Base-by-base conservation (phyloP, 192 early-diverging fungal genomes). In the Mortierella alpina region DNA sequence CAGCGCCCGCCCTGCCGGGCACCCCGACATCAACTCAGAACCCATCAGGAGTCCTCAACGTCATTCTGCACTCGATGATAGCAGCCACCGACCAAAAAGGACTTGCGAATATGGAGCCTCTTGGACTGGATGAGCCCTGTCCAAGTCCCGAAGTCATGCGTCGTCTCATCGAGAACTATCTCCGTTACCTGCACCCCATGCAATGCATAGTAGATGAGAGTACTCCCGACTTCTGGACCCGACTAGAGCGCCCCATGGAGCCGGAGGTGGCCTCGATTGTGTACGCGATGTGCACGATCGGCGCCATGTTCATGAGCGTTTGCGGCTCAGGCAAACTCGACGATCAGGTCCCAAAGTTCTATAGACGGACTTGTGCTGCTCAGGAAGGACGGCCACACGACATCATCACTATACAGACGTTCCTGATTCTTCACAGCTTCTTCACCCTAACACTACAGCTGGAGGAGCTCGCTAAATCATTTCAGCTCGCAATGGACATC, bases 211-310 rank as follows among this genome's bases (percentile, higher is more conserved):
- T 79, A 39, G 59, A 72, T 40, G 69, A 71, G 22, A 22, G 47
- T 22, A 57, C 55, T 9, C 64, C 69, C 6, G 64, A 62, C 45
- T 79, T 79, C 61, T 79, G 69, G 76, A 66, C 41, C n/a, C 49
- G 64, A 52, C 69, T 79, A 40, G 63, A 79, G 9, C 48, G 41
- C 7, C 68, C 64, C 5, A 65, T 79, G 39, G 46, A 50, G 13
- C 64, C 68, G 13, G 70, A 70, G 20, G 50, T 67, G 11, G 68
- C 76, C 9, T 66, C 68, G 20, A 41, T 79, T 18, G 76, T 79
- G 11, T 79, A 79, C 44, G 68, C 76, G 41, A 79, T 79, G 76
- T 79, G 76, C 22, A 68, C 70, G 2, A 52, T 72, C 14, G 76
- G 76, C 1, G 76, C 76, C 2, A 11, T 79, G 6, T 68, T 65